phyloP scores from a whole-genome alignment of 129 eudicot species.

The Flaveria ramosissima region DNA sequence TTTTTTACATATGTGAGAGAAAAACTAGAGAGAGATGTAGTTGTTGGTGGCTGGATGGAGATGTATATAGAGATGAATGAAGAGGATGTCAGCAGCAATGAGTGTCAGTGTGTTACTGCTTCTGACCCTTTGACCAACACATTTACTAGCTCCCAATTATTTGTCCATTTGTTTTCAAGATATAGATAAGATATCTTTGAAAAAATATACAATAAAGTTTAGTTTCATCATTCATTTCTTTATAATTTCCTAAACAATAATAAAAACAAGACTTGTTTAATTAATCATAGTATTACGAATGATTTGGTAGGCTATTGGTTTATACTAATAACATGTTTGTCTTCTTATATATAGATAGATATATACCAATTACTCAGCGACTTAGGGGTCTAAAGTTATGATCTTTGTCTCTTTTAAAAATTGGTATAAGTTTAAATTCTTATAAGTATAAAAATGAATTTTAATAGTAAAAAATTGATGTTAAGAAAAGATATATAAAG shows the following conservation, averaged over 20 bases:
- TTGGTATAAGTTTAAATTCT: not conserved
- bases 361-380: too few species aligned
- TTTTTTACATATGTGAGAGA: not conserved
- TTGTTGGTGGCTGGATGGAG: constrained; percentile 14
- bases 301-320: not conserved
- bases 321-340: not conserved
- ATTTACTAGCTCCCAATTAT: not conserved
- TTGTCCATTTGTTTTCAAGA: not conserved
- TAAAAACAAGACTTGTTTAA: not conserved
- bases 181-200: too few species aligned
- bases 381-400: too few species aligned
- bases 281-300: too few species aligned
- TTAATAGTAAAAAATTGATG: too few species aligned
- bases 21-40: not conserved
- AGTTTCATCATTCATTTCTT: not conserved
- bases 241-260: not conserved
- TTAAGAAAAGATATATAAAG: too few species aligned
- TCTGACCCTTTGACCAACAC: not conserved
- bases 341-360: too few species aligned
- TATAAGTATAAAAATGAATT: not conserved
- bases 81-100: not conserved
- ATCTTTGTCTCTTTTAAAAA: too few species aligned
- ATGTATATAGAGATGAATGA: constrained; percentile 15
- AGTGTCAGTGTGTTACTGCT: not conserved
- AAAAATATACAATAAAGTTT: not conserved